These are phyloP conservation scores for Pseudonectria foliicola DNA, from an alignment of 2,329 filamentous ascomycete species.

Conservation along the genomic window DNA sequence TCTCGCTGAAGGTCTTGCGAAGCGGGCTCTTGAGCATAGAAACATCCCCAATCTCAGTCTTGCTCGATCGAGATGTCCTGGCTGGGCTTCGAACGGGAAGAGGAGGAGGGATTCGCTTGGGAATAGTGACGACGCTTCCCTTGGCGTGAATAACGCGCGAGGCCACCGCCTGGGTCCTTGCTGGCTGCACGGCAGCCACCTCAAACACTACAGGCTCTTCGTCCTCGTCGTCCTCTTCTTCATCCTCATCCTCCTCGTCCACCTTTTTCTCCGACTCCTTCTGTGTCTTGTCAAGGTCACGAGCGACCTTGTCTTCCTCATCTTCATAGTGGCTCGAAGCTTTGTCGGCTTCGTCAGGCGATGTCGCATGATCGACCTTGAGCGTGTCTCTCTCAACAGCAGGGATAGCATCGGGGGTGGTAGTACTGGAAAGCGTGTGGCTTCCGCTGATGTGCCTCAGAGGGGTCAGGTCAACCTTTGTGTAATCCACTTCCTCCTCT, in stretches of 20 bases:
- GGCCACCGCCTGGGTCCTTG: constrained; percentile 48
- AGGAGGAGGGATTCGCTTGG: constrained; percentile 70
- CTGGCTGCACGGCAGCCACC: constrained; percentile 51
- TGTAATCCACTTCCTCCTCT: constrained; percentile 52
- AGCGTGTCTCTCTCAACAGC: constrained; percentile 14
- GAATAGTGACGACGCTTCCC: constrained; percentile 76
- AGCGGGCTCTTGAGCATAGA: constrained; percentile 42
- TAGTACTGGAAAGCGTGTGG: constrained; percentile 13
- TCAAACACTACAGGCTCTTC: constrained; percentile 66
- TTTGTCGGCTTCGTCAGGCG: constrained; percentile 17
- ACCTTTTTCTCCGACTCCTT: constrained; percentile 19
- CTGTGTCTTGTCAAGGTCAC: constrained; percentile 18
- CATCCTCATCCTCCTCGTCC: constrained; percentile 35
- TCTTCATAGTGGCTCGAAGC: constrained; percentile 20
- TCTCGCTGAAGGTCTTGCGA: constrained; percentile 39
- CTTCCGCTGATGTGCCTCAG: constrained; percentile 36
- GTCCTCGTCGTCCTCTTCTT: constrained; percentile 43
- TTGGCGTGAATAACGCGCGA: constrained; percentile 64
- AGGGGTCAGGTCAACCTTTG: constrained; percentile 48
- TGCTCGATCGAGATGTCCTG: constrained; percentile 46
- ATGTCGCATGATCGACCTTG: constrained; percentile 13
- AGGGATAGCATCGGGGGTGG: constrained; percentile 15
- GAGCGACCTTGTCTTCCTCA: constrained; percentile 18
- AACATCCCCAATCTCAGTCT: constrained; percentile 53
- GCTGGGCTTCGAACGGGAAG: constrained; percentile 72